Percentiles rank a stretch among this genome's conserved stretches.
These are phyloP conservation scores for Pascua sp. DNA, from an alignment of 1,284 basidiomycete genomes.

Conservation along the genomic window DNA sequence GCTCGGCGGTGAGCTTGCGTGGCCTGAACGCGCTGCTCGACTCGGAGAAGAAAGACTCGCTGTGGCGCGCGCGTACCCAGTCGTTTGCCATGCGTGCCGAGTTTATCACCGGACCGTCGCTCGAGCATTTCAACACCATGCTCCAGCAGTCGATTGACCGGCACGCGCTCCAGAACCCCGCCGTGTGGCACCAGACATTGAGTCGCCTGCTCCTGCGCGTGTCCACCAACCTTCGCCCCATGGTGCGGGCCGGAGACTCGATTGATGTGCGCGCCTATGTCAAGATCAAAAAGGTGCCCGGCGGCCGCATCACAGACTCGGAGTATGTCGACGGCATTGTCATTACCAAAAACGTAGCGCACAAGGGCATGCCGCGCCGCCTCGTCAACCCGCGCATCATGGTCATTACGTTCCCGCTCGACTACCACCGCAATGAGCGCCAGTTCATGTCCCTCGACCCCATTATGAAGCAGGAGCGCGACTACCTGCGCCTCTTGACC, in stretches of 20 bases:
- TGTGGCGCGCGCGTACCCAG: slow-evolving; percentile 45
- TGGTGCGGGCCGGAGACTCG: slow-evolving; percentile 61
- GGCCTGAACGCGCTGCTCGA: slow-evolving; percentile 42
- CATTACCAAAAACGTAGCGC: slow-evolving; percentile 96
- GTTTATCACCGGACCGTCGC: slow-evolving; percentile 75
- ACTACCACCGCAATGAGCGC: slow-evolving; percentile 89
- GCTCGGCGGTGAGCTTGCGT: slow-evolving; percentile 37
- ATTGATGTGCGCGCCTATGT: slow-evolving; percentile 94
- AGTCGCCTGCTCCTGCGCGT: slow-evolving; percentile 58
- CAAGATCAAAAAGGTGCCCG: slow-evolving; percentile 98
- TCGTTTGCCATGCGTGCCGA: slow-evolving; percentile 38
- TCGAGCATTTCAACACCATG: slow-evolving; percentile 83
- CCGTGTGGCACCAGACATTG: slow-evolving; percentile 81
- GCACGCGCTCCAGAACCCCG: slow-evolving; percentile 68
- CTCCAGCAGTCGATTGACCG: slow-evolving; percentile 66
- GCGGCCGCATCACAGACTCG: slow-evolving; percentile 83
- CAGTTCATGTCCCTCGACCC: slow-evolving; percentile 93
- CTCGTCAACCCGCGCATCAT: slow-evolving; percentile 74
- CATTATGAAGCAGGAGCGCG: slow-evolving; percentile 88
- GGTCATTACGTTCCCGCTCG: slow-evolving; percentile 92
- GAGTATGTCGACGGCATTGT: slow-evolving; percentile 97
- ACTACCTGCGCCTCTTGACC: slow-evolving; percentile 86
- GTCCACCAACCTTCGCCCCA: slow-evolving; percentile 45
- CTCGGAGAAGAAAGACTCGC: slow-evolving; percentile 37
- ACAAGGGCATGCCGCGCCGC: slow-evolving; percentile 64